These are phyloP conservation scores for Hypoxylon sp. DNA, from an alignment of 2,329 filamentous ascomycete genomes.

Conservation along the genomic window DNA sequence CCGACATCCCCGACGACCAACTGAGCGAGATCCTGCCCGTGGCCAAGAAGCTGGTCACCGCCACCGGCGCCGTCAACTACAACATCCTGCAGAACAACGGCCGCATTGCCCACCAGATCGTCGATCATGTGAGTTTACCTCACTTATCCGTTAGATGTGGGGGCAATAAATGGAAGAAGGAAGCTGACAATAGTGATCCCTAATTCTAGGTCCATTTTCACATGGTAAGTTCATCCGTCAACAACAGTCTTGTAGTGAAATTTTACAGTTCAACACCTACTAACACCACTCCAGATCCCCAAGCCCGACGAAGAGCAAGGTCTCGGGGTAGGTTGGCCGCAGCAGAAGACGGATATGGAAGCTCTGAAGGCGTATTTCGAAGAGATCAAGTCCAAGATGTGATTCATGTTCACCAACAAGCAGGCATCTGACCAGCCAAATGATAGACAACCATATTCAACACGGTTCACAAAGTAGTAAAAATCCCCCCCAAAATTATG, in stretches of 20 bases:
- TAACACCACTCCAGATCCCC: conserved; percentile 71
- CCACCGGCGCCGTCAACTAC: conserved; percentile 80
- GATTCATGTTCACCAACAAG: too few relatives aligned
- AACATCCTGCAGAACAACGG: conserved; percentile 99
- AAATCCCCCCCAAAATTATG: conserved; percentile 1
- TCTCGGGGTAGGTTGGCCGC: conserved; percentile 81
- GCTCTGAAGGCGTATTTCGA: conserved; percentile 80
- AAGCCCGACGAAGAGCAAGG: conserved; percentile 89
- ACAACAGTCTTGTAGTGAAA: too few relatives aligned
- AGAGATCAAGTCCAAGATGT: conserved; percentile 92
- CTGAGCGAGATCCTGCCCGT: conserved; percentile 84
- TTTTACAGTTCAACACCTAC: too few relatives aligned
- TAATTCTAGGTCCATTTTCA: conserved; percentile 83
- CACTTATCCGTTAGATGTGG: neutral
- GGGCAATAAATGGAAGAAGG: neutral
- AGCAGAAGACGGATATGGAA: conserved; percentile 79
- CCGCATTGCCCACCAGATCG: conserved; percentile 86
- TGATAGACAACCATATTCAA: too few relatives aligned
- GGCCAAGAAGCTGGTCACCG: conserved; percentile 84
- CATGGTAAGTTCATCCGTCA: conserved; percentile 66
- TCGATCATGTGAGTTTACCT: conserved; percentile 77
- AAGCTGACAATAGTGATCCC: conserved; percentile 10
- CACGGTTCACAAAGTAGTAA: too few relatives aligned
- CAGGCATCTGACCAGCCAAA: too few relatives aligned
- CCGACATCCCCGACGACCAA: conserved; percentile 90